Conservation (phyloP, 148 eudicot genomes). For the Persicaria tinctoria region DNA sequence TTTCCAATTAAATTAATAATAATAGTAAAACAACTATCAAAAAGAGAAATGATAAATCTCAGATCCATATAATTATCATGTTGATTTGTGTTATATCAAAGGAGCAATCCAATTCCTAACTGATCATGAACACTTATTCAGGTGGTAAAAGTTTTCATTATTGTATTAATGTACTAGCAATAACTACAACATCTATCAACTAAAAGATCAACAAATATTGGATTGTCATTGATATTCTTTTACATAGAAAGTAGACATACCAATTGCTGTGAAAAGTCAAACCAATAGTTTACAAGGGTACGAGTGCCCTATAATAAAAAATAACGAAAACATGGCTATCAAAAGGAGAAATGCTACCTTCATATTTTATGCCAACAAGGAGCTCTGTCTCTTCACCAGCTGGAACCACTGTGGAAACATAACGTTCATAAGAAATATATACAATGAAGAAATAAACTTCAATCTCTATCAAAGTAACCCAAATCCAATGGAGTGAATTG, state of each 20-base stretch:
- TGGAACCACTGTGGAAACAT: constrained; percentile 43
- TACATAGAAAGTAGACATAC: neutral
- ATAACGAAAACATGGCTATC: neutral
- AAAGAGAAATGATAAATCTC: neutral
- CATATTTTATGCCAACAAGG: constrained; percentile 71
- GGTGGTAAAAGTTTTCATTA: neutral
- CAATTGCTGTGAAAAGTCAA: neutral
- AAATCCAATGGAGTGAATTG: neutral
- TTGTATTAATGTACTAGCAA: no score
- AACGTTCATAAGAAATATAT: neutral
- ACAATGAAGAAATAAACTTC: no score
- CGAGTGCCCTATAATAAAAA: neutral
- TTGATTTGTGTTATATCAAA: neutral
- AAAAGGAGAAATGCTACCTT: constrained; percentile 37
- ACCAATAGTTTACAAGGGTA: neutral
- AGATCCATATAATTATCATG: neutral
- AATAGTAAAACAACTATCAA: neutral
- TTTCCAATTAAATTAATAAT: no score
- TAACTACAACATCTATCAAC: neutral
- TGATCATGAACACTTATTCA: neutral
- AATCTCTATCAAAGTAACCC: neutral
- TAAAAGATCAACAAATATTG: neutral
- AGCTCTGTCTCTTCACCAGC: constrained; percentile 87
- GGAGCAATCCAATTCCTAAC: neutral
- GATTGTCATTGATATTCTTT: neutral